phyloP scores from a whole-genome alignment of 2,329 filamentous ascomycete genomes.

The Nemania sp. region DNA sequence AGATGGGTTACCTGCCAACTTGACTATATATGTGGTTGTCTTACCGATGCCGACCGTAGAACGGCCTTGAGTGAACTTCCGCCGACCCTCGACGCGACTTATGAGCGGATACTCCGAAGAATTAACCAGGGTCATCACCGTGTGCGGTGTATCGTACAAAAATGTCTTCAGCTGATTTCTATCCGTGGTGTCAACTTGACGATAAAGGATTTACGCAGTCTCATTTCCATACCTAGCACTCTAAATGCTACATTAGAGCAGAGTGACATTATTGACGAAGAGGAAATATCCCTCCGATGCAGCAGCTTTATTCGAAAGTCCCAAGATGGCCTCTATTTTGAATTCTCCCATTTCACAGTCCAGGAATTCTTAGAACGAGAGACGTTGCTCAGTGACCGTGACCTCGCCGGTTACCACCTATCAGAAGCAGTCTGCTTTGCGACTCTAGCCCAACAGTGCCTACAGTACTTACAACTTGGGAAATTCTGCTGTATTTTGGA shows the following conservation, averaged over 20 bases:
- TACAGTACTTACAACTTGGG: slow-evolving; percentile 38
- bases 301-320: slow-evolving; percentile 41
- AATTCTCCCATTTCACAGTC: slow-evolving; percentile 44
- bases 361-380: slow-evolving; percentile 36
- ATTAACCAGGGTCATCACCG: slow-evolving; percentile 21
- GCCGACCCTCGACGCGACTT: slow-evolving; percentile 37
- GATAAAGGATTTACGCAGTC: slow-evolving; percentile 1
- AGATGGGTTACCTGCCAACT: slow-evolving; percentile 41
- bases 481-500: slow-evolving; percentile 25
- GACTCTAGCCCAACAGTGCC: slow-evolving; percentile 28
- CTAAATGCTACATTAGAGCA: slow-evolving; percentile 17
- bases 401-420: slow-evolving; percentile 31
- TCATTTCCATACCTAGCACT: slow-evolving; percentile 19
- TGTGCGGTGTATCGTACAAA: slow-evolving; percentile 26
- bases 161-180: slow-evolving; percentile 32
- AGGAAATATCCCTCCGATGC: slow-evolving; percentile 27
- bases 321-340: slow-evolving; percentile 26
- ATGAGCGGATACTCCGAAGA: slow-evolving; percentile 37
- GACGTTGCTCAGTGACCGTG: slow-evolving; percentile 4
- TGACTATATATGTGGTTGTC: slow-evolving; percentile 35
- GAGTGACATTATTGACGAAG: slow-evolving; percentile 4
- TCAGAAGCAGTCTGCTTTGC: slow-evolving; percentile 20
- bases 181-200: not conserved
- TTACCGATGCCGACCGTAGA: slow-evolving; percentile 34
- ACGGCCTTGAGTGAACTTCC: slow-evolving; percentile 38